A percentile compares a stretch with the other conserved stretches of the same genome.
Conservation (phyloP, 2,329 filamentous ascomycete species). For the Aspergillus sp. region DNA sequence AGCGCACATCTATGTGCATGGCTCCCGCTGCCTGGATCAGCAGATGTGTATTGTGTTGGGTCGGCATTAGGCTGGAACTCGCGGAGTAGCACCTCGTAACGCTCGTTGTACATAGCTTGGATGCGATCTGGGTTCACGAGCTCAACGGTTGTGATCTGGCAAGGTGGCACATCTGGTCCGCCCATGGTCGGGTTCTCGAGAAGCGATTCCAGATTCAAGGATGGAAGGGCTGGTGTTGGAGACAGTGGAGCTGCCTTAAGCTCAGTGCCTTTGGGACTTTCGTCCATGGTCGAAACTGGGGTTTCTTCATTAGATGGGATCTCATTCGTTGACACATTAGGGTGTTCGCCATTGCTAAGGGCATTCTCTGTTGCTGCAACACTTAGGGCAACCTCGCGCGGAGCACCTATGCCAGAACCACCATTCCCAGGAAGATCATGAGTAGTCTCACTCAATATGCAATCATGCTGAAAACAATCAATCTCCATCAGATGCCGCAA, state of each 20-base stretch:
- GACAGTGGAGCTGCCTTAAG: too few species aligned
- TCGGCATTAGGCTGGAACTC: neutral
- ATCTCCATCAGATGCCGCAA: neutral
- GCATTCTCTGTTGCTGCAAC: too few species aligned
- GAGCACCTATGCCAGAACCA: too few species aligned
- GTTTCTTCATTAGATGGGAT: fast-evolving
- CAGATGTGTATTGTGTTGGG: neutral
- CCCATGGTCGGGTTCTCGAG: neutral
- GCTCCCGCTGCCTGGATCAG: neutral
- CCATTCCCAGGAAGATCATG: too few species aligned
- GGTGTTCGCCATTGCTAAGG: too few species aligned
- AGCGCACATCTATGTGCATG: neutral
- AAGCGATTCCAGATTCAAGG: neutral
- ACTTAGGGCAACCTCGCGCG: too few species aligned
- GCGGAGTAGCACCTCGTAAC: neutral
- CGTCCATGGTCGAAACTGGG: too few species aligned
- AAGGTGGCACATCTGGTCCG: neutral
- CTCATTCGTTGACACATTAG: too few species aligned
- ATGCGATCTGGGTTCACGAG: neutral
- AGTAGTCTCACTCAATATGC: neutral
- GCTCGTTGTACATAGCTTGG: neutral
- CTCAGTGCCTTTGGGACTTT: too few species aligned
- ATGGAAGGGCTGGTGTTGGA: neutral
- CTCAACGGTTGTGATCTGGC: neutral
- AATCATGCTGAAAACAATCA: neutral